Evolutionary conservation across 2,329 filamentous ascomycete genomes (phyloP), one percentile per base, ranked within the genome.

Genomic region (Lasiodiplodia citricola): DNA sequence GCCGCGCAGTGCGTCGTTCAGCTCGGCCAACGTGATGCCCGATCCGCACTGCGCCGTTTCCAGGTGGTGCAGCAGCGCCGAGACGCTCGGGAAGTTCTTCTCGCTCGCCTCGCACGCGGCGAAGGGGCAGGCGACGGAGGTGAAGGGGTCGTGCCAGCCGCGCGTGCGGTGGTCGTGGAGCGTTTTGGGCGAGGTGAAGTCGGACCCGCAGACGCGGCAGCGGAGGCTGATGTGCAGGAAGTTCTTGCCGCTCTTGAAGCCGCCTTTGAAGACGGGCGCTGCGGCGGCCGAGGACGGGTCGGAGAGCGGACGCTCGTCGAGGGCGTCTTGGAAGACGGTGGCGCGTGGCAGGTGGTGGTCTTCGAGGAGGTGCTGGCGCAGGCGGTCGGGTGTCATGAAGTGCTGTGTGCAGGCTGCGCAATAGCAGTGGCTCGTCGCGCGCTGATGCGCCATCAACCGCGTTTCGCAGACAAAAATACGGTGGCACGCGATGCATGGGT

Each of bases 131-230:
- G 11, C 7, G 67, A 68, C 3, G 7, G 21, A 47, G 23, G 67
- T 41, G 37, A 68, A 68, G 18, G 67, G 58, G 21, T 68, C 67
- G 41, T 68, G 67, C 67, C 58, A 58, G 50, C 67, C 67, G 50
- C 67, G 58, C 18, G 67, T 68, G 38, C 67, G 67, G 41, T 68
- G 67, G 67, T 65, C 67, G 58, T 68, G 67, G 28, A 68, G 67
- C n/a, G 67, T 68, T 52, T 68, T 68, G 13, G 67, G 67, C 6
- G 31, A 44, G 28, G 67, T 68, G 51, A 68, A 68, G n/a, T 68
- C 58, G 10, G 44, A 31, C 8, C 58, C 67, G 58, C 67, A 68
- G 28, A 65, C 21, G 16, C 67, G 50, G 38, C 67, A 68, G 51
- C 67, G 50, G 38, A 68, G 31, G 37, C 38, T 28, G 38, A 68